A percentile compares a stretch with the other conserved stretches of the same genome.
Evolutionary conservation across 2,329 filamentous ascomycete species (phyloP).

Genomic region (Xylaria sp.): DNA sequence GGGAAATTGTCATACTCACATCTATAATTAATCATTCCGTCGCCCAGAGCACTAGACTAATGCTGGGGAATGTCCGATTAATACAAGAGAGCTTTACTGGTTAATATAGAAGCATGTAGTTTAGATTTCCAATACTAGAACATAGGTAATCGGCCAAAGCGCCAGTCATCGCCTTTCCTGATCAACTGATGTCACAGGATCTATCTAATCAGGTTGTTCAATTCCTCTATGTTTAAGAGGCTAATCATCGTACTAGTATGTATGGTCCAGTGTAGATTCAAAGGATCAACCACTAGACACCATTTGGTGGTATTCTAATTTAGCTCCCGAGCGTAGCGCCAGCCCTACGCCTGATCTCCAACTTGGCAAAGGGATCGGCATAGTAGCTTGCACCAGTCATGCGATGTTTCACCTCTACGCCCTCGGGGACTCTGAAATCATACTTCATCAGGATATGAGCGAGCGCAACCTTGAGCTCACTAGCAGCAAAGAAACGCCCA

Average conservation of each 20-base stretch:
- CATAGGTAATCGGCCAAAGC: not conserved
- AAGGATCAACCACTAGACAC: not conserved
- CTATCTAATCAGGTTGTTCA: too few species aligned
- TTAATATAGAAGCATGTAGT: not conserved
- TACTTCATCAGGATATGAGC: conserved; percentile 6
- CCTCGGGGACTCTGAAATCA: conserved; percentile 2
- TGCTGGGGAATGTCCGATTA: not conserved
- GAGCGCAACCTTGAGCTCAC: conserved; percentile 3
- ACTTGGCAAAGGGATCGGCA: not conserved
- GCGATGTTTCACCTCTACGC: not conserved
- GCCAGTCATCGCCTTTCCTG: too few species aligned
- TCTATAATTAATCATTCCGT: too few species aligned
- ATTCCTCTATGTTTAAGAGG: too few species aligned
- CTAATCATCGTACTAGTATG: too few species aligned
- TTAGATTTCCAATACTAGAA: not conserved
- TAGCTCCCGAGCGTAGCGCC: conserved; percentile 2
- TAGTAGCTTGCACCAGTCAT: not conserved
- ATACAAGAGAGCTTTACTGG: not conserved
- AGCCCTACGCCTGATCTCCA: not conserved
- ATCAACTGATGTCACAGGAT: too few species aligned
- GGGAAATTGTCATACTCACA: too few species aligned
- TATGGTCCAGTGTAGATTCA: too few species aligned
- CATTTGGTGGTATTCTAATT: not conserved
- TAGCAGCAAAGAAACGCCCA: conserved; percentile 2
- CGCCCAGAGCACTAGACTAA: too few species aligned